These are phyloP conservation scores for Tetrapisispora nanseiensis DNA, from an alignment of 805 yeast genomes.

Conservation along the genomic window DNA sequence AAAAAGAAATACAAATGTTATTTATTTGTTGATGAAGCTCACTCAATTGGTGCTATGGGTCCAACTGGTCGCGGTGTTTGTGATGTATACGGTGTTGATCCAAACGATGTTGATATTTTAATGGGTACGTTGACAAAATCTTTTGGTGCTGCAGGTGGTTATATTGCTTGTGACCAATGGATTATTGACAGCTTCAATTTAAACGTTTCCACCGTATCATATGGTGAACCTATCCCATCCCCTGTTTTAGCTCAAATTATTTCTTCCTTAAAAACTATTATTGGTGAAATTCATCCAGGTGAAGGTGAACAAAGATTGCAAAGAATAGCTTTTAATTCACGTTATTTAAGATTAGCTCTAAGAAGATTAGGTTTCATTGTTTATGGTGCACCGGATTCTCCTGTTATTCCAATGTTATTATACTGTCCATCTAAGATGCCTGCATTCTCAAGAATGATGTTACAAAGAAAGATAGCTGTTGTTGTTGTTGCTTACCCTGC, in stretches of 20 bases:
- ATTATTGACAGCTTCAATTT: conserved; percentile 68
- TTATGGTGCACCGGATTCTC: conserved; percentile 92
- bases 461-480: conserved; percentile 75
- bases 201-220: conserved; percentile 59
- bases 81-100: conserved; percentile 78
- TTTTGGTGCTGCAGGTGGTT: conserved; percentile 98
- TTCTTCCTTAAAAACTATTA: conserved; percentile 66
- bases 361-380: conserved; percentile 90
- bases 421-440: conserved; percentile 94
- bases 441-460: conserved; percentile 74
- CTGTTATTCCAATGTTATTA: conserved; percentile 81
- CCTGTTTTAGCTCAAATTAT: conserved; percentile 84
- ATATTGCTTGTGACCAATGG: conserved; percentile 65
- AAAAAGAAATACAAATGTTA: conserved; percentile 81
- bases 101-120: conserved; percentile 67
- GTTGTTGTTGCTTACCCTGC: conserved; percentile 98
- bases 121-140: conserved; percentile 98
- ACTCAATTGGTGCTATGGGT: conserved; percentile 98
- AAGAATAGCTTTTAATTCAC: conserved; percentile 90
- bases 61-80: conserved; percentile 90
- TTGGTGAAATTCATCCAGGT: conserved; percentile 78
- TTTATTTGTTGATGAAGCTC: conserved; percentile 93
- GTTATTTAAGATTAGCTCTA: conserved; percentile 84
- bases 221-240: conserved; percentile 84
- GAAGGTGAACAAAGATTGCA: conserved; percentile 88